phyloP scores from a whole-genome alignment of 805 yeast species.

The Candida caryicola region DNA sequence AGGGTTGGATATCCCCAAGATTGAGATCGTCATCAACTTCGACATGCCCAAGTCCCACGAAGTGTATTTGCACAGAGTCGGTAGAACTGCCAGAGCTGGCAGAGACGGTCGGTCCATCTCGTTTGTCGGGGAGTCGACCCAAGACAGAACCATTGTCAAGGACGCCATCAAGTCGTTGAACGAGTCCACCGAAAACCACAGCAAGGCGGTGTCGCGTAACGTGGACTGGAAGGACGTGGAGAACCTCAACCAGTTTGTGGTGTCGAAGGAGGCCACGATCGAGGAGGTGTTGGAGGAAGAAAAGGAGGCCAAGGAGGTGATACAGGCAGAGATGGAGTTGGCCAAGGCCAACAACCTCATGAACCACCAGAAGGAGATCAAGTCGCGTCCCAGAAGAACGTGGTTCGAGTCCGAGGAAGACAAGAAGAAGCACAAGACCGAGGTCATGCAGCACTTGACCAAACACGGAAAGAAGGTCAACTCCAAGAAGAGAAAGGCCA shows the following conservation, averaged over 20 bases:
- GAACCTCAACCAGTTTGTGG: conserved; percentile 58
- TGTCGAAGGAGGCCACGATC: conserved; percentile 55
- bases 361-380: conserved; percentile 77
- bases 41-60: conserved; percentile 96
- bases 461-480: conserved; percentile 56
- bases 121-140: conserved; percentile 88
- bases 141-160: conserved; percentile 87
- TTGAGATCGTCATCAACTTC: conserved; percentile 88
- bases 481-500: conserved; percentile 68
- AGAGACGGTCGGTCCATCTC: conserved; percentile 92
- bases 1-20: conserved; percentile 98
- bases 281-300: conserved; percentile 85
- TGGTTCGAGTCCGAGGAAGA: conserved; percentile 81
- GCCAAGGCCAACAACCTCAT: conserved; percentile 81
- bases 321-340: conserved; percentile 88
- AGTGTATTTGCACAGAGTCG: conserved; percentile 92
- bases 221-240: conserved; percentile 90
- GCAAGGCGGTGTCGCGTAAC: conserved; percentile 79
- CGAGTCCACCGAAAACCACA: conserved; percentile 24
- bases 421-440: conserved; percentile 42
- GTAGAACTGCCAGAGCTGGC: conserved; percentile 99
- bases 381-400: conserved; percentile 88
- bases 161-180: conserved; percentile 74
- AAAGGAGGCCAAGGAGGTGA: conserved; percentile 78
- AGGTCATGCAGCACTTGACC: conserved; percentile 37